These are phyloP conservation scores for Mrakia blollopis DNA, from an alignment of 768 basidiomycete genomes.

Conservation along the genomic window DNA sequence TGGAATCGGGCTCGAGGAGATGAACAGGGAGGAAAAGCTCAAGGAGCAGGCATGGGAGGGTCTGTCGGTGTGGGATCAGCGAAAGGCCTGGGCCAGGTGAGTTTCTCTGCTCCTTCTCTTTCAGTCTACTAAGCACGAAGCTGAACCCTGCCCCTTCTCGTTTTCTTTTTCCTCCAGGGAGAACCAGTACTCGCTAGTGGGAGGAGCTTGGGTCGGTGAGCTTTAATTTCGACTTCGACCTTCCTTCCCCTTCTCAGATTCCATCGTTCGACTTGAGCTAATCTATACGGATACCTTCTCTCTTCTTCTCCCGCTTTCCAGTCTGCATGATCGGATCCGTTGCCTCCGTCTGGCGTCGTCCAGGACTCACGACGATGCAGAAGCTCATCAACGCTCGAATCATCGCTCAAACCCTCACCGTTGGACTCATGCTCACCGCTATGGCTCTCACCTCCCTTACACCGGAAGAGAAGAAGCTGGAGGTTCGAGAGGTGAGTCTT, in stretches of 20 bases:
- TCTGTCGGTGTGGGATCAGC: not conserved
- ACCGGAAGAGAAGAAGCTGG: not conserved
- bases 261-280: not conserved
- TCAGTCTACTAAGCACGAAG: not conserved
- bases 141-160: not conserved
- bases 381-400: conserved; percentile 21
- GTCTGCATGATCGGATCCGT: conserved; percentile 7
- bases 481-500: not conserved
- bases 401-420: conserved; percentile 12
- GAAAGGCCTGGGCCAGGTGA: not conserved
- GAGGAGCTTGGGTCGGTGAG: conserved; percentile 14
- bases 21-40: not conserved
- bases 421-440: conserved; percentile 1
- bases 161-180: not conserved
- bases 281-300: not conserved
- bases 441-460: not conserved
- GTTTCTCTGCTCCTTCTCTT: not conserved
- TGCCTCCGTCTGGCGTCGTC: not conserved
- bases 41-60: too few relatives aligned
- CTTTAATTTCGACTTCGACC: not conserved
- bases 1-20: not conserved
- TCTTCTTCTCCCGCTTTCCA: not conserved
- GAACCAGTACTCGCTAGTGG: conserved; percentile 10
- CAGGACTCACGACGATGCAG: conserved; percentile 7
- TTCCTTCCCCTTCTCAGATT: not conserved